A percentile compares a stretch with the other conserved stretches of the same genome.
Evolutionary conservation across 495 filamentous ascomycete species (phyloP).

Genomic region (Talaromyces thailandensis): DNA sequence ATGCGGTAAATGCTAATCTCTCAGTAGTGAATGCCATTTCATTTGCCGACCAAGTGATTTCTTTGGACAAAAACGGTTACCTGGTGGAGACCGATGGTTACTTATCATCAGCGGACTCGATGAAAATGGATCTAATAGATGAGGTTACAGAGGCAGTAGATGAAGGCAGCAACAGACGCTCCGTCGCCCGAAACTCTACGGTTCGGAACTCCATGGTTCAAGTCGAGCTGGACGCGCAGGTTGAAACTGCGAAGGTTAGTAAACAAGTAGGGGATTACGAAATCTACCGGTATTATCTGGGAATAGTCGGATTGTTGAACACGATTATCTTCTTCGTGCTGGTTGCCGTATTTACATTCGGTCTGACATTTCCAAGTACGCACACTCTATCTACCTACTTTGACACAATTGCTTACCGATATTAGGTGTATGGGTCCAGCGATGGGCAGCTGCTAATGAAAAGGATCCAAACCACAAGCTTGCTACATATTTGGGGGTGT

Average conservation of each 20-base stretch:
- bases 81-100: not conserved
- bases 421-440: constrained; percentile 42
- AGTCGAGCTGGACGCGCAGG: constrained; percentile 4
- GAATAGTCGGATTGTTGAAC: constrained; percentile 19
- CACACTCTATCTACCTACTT: not conserved
- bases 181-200: no score
- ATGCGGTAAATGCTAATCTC: constrained; percentile 10
- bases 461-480: constrained; percentile 27
- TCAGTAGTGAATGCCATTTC: constrained; percentile 13
- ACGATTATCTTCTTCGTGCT: constrained; percentile 10
- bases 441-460: constrained; percentile 40
- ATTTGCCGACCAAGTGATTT: constrained; percentile 16
- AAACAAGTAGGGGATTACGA: constrained; percentile 22
- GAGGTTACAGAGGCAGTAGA: no score
- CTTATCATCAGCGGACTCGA: no score
- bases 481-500: constrained; percentile 47
- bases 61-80: constrained; percentile 9
- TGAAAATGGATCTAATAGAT: no score
- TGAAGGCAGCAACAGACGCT: no score
- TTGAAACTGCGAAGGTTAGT: constrained; percentile 12
- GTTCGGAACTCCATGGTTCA: not conserved
- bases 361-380: constrained; percentile 11
- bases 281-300: constrained; percentile 22
- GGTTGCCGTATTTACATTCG: constrained; percentile 12
- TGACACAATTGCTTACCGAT: no score